Conservation (phyloP, 2,329 filamentous ascomycete species). For the Arthroderma sp. region DNA sequence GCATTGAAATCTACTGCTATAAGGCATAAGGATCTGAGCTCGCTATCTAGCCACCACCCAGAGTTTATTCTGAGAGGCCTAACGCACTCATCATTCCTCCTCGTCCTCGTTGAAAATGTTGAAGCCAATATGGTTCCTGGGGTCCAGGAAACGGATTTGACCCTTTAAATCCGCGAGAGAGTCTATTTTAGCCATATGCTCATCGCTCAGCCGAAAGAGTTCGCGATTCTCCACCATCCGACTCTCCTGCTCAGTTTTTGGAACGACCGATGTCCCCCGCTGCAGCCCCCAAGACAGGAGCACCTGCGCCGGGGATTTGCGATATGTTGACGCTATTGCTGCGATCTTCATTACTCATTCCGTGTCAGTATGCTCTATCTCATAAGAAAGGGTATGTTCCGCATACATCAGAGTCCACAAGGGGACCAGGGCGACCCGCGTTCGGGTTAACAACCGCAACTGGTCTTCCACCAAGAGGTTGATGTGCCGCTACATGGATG, state of each 20-base stretch:
- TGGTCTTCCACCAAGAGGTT: conserved; percentile 6
- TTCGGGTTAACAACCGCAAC: conserved; percentile 1
- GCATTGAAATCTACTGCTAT: too few relatives aligned
- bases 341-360: neutral
- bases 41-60: too few relatives aligned
- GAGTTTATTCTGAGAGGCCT: too few relatives aligned
- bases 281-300: conserved; percentile 3
- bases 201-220: neutral
- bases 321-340: conserved; percentile 1
- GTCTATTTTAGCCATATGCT: conserved; percentile 1
- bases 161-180: conserved; percentile 3
- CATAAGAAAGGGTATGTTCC: neutral
- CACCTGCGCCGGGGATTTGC: conserved; percentile 3
- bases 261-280: conserved; percentile 4
- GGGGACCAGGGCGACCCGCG: conserved; percentile 1
- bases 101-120: conserved; percentile 7
- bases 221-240: conserved; percentile 7
- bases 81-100: neutral
- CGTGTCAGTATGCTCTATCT: neutral
- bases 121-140: conserved; percentile 6
- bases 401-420: conserved; percentile 3
- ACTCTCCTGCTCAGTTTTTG: conserved; percentile 2
- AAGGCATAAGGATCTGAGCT: too few relatives aligned
- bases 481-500: conserved; percentile 7
- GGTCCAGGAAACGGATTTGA: conserved; percentile 6